These are phyloP conservation scores for Alternaria panax DNA, from an alignment of 2,329 filamentous ascomycete genomes.

Conservation along the genomic window DNA sequence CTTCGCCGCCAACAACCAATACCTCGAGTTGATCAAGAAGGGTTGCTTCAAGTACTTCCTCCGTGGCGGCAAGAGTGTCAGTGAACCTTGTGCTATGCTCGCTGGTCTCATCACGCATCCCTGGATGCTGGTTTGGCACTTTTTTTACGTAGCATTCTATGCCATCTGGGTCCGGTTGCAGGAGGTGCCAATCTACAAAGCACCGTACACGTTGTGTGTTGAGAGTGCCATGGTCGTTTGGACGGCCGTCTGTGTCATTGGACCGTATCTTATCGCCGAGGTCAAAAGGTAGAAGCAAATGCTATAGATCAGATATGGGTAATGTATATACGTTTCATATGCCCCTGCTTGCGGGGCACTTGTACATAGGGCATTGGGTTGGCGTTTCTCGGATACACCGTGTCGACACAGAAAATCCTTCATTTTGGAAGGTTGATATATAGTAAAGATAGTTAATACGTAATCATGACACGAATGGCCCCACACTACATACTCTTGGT, in stretches of 20 bases:
- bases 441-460: conserved; percentile 1
- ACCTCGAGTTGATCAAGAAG: conserved; percentile 77
- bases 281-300: conserved; percentile 48
- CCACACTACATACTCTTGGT: not conserved
- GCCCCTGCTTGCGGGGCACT: not conserved
- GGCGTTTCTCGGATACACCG: not conserved
- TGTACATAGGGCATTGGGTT: conserved; percentile 3
- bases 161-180: conserved; percentile 75
- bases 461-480: not conserved
- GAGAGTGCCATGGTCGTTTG: conserved; percentile 75
- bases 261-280: conserved; percentile 81
- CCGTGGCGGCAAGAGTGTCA: conserved; percentile 72
- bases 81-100: conserved; percentile 81
- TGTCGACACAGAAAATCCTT: not conserved
- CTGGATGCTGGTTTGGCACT: conserved; percentile 83
- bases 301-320: not conserved
- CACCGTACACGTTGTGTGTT: conserved; percentile 64
- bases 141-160: conserved; percentile 91
- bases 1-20: conserved; percentile 76
- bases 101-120: conserved; percentile 82
- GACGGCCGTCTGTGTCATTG: conserved; percentile 81
- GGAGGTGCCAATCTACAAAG: conserved; percentile 52
- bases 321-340: conserved; percentile 1
- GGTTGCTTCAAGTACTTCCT: conserved; percentile 96
- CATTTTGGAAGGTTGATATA: conserved; percentile 3